These are phyloP conservation scores for Spencermartinsiella ligniputridi DNA, from an alignment of 1,139 yeast species.

Conservation along the genomic window DNA sequence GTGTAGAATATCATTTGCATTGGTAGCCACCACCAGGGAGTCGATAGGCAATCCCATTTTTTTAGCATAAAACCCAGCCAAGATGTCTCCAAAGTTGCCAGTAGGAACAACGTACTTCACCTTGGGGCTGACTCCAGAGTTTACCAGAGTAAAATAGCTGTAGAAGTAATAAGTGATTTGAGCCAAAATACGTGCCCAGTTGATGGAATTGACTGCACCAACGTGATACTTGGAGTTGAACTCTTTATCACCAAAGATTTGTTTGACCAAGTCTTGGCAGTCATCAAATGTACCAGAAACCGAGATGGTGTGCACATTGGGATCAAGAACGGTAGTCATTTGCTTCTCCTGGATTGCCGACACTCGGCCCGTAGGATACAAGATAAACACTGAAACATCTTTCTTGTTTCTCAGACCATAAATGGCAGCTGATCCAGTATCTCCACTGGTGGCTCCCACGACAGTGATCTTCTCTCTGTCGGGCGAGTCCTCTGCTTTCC, in stretches of 20 bases:
- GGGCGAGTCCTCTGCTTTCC: constrained; percentile 47
- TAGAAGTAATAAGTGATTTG: constrained; percentile 95
- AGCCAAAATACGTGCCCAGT: constrained; percentile 98
- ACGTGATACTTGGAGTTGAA: constrained; percentile 87
- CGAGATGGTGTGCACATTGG: constrained; percentile 89
- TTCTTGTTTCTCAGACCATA: constrained; percentile 95
- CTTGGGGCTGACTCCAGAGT: constrained; percentile 33
- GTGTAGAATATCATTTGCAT: constrained; percentile 89
- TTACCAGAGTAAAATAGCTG: constrained; percentile 73
- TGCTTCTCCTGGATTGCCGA: constrained; percentile 98
- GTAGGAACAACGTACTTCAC: constrained; percentile 91
- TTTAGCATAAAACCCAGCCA: constrained; percentile 93
- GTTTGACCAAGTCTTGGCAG: constrained; percentile 95
- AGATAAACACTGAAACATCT: constrained; percentile 91
- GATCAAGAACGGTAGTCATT: constrained; percentile 96
- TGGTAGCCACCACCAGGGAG: constrained; percentile 86
- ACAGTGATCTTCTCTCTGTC: constrained; percentile 83
- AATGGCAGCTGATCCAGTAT: constrained; percentile 98
- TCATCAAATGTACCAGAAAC: constrained; percentile 97
- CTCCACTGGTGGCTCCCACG: constrained; percentile 99
- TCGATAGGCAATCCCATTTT: constrained; percentile 93
- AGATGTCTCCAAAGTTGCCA: constrained; percentile 96
- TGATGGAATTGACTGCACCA: constrained; percentile 96
- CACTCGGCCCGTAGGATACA: constrained; percentile 95
- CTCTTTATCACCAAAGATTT: constrained; percentile 81